phyloP scores from a whole-genome alignment of 2,329 filamentous ascomycete species.

The Ophiostoma sp. region DNA sequence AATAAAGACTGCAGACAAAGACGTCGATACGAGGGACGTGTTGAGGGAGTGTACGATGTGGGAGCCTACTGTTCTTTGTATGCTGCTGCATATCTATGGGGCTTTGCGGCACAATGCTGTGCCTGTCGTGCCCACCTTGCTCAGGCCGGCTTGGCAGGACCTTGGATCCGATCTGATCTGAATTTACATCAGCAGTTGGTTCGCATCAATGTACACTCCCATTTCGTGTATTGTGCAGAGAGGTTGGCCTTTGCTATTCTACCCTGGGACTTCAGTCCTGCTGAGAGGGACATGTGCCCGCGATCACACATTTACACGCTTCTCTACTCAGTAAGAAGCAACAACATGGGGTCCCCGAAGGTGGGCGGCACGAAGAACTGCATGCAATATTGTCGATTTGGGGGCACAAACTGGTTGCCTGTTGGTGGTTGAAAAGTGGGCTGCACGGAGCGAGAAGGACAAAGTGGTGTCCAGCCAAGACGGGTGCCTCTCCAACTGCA shows the following conservation, averaged over 20 bases:
- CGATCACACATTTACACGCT: too few species aligned
- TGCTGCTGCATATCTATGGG: background rate
- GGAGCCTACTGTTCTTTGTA: background rate
- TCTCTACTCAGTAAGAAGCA: too few species aligned
- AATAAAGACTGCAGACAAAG: background rate
- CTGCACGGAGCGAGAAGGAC: background rate
- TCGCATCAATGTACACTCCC: too few species aligned
- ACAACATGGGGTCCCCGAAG: too few species aligned
- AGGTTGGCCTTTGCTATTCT: too few species aligned
- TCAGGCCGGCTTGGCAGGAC: too few species aligned
- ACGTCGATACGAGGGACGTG: too few species aligned
- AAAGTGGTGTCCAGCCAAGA: background rate
- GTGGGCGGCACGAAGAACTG: background rate
- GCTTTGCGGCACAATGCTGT: background rate
- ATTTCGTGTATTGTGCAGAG: too few species aligned
- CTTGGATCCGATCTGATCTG: too few species aligned
- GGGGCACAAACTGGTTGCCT: background rate
- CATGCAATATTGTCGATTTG: background rate
- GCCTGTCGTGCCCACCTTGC: background rate
- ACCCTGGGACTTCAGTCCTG: too few species aligned
- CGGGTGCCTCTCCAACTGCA: background rate
- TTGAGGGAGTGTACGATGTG: background rate
- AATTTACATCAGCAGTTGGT: background rate
- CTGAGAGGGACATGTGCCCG: too few species aligned
- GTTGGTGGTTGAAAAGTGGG: background rate